A percentile compares a stretch with the other conserved stretches of the same genome.
Evolutionary conservation across 2,329 filamentous ascomycete genomes (phyloP).

Genomic region (Epichloe sylvatica): DNA sequence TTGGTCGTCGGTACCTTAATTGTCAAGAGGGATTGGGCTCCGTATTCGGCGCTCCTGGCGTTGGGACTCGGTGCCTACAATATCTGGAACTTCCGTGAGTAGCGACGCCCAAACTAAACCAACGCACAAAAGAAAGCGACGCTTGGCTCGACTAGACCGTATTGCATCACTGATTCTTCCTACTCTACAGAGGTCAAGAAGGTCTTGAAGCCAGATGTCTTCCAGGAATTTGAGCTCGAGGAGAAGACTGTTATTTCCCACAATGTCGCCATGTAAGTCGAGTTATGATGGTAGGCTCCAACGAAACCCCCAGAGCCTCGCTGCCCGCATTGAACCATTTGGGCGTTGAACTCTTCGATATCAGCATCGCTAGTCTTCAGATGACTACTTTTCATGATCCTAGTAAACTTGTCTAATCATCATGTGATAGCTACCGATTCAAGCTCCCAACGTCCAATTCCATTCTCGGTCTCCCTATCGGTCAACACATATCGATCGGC

Average conservation of each 20-base stretch:
- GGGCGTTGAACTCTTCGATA: neutral
- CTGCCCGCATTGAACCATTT: neutral
- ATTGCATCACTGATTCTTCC: conserved; percentile 5
- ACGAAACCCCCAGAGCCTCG: neutral
- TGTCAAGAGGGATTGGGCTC: conserved; percentile 63
- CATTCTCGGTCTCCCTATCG: conserved; percentile 91
- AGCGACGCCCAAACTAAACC: neutral
- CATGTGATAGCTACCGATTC: conserved; percentile 70
- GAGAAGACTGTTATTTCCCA: conserved; percentile 94
- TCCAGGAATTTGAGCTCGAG: conserved; percentile 85
- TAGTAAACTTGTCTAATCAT: neutral
- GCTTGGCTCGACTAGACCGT: neutral
- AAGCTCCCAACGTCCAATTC: conserved; percentile 60
- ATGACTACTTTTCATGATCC: neutral
- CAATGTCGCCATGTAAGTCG: conserved; percentile 86
- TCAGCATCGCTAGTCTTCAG: neutral
- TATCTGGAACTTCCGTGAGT: conserved; percentile 57
- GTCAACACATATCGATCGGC: conserved; percentile 95
- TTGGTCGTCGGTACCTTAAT: conserved; percentile 63
- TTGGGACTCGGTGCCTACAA: conserved; percentile 56
- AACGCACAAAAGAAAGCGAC: neutral
- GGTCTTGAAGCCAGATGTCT: conserved; percentile 72
- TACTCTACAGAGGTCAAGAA: conserved; percentile 51
- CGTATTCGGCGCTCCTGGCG: conserved; percentile 55
- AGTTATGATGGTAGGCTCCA: neutral